Percentiles rank a stretch among this genome's conserved stretches.
phyloP scores from a whole-genome alignment of 306 rosid genomes.

The Malus sylvestris region DNA sequence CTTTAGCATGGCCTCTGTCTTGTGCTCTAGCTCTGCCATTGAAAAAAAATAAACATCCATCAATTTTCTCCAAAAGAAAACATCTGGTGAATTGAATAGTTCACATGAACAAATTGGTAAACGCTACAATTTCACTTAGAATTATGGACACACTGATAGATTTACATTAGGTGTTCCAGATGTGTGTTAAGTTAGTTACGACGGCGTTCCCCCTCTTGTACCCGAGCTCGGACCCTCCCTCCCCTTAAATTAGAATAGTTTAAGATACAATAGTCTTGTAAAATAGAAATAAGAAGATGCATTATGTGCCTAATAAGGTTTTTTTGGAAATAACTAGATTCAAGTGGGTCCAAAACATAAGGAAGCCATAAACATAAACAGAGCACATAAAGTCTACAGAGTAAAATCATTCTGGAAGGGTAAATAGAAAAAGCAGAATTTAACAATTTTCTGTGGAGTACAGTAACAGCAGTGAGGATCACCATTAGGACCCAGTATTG shows the following conservation, averaged over 20 bases:
- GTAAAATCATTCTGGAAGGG: constrained; percentile 10
- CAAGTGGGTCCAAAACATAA: constrained; percentile 24
- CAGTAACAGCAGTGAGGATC: constrained; percentile 10
- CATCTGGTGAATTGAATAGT: background rate
- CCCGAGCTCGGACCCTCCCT: background rate
- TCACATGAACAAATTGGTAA: background rate
- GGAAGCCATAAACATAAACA: background rate
- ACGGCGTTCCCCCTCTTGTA: background rate
- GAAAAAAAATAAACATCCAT: background rate
- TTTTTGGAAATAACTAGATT: constrained; percentile 8
- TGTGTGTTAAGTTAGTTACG: background rate
- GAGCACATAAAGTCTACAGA: constrained; percentile 6
- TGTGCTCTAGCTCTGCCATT: constrained; percentile 56
- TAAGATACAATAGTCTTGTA: background rate
- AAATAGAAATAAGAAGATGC: background rate
- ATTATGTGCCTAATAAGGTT: constrained; percentile 15
- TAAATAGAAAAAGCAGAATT: background rate
- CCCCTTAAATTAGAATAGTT: background rate
- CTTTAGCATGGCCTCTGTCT: constrained; percentile 57
- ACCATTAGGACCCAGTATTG: constrained; percentile 2
- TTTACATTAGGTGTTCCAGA: background rate
- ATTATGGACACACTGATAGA: background rate
- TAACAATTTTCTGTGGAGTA: background rate
- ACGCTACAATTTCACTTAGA: background rate
- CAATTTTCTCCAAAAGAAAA: background rate